phyloP scores from a whole-genome alignment of 306 rosid genomes.

The apple (Malus domestica) region ASM211411v1 NC_041789.1:23415501-23416000 shows the following conservation, averaged over 20 bases:
- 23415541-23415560: conserved; percentile 97
- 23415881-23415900: conserved; percentile 76
- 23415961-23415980: conserved; percentile 97
- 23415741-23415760: conserved; percentile 97
- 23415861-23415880: conserved; percentile 96
- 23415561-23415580: conserved; percentile 59
- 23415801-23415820: conserved; percentile 86
- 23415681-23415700: conserved; percentile 96
- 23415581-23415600: background rate
- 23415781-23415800: conserved; percentile 93
- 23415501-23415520: conserved; percentile 93
- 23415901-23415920: conserved; percentile 85
- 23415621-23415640: background rate
- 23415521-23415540: conserved; percentile 93
- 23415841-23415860: conserved; percentile 87
- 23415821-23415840: conserved; percentile 97
- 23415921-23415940: conserved; percentile 93
- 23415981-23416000: conserved; percentile 98
- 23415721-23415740: conserved; percentile 95
- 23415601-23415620: background rate
- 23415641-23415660: background rate
- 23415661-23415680: conserved; percentile 15
- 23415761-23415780: conserved; percentile 97
- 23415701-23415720: conserved; percentile 98
- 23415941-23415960: conserved; percentile 96